Conservation (phyloP, 148 eudicot genomes). For the Pouteria glomerata region DNA sequence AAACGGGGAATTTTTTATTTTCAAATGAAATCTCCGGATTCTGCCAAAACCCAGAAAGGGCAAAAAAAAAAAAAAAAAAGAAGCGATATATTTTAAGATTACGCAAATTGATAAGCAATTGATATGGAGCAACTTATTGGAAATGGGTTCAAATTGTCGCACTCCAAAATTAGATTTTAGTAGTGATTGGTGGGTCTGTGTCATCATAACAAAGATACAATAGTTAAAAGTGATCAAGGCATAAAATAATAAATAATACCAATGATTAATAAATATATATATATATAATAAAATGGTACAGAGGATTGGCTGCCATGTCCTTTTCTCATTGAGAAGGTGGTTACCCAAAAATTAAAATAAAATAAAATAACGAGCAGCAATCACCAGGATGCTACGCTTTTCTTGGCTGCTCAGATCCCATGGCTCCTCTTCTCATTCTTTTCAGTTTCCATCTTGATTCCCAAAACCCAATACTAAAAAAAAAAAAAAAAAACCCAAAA, state of each 20-base stretch:
- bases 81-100: not conserved
- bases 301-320: slow-evolving; percentile 34
- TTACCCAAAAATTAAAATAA: not conserved
- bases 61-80: no score
- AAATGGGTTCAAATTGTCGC: not conserved
- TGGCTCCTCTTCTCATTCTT: slow-evolving; percentile 1
- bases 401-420: not conserved
- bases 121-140: not conserved
- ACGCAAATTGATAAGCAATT: not conserved
- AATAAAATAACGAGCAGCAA: not conserved
- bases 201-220: not conserved
- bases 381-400: not conserved
- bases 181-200: slow-evolving; percentile 7
- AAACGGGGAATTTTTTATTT: no score
- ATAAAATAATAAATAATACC: not conserved
- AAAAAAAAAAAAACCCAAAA: slow-evolving; percentile 19
- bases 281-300: slow-evolving; percentile 11
- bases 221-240: not conserved
- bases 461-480: no score
- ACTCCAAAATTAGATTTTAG: not conserved
- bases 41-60: no score
- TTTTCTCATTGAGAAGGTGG: slow-evolving; percentile 22
- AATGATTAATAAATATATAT: slow-evolving; percentile 1
- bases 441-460: no score
- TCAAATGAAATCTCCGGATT: no score